Conservation (phyloP, 352 stramenopile genomes). For the Phytophthora uliginosa region DNA sequence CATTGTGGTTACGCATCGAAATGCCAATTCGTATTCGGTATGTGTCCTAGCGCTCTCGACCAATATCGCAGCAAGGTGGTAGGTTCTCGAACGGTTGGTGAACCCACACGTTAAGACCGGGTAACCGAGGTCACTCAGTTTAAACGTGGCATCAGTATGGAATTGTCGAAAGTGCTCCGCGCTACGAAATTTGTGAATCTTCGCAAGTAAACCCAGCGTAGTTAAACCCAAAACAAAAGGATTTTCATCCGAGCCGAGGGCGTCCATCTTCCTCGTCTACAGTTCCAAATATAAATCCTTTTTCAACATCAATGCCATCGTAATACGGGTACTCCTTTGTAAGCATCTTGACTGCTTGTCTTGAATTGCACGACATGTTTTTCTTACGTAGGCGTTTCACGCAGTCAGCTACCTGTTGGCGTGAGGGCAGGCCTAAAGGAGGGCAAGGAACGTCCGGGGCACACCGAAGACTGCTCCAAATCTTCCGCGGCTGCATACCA, state of each 20-base stretch:
- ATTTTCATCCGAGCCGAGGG: background rate
- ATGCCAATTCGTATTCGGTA: background rate
- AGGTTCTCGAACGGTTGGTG: background rate
- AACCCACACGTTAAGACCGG: constrained; percentile 18
- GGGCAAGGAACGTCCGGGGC: background rate
- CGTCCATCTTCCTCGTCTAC: background rate
- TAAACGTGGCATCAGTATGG: constrained; percentile 13
- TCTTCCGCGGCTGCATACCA: background rate
- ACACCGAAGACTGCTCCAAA: background rate
- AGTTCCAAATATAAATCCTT: background rate
- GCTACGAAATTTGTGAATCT: background rate
- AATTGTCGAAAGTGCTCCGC: constrained; percentile 7
- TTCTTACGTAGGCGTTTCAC: background rate
- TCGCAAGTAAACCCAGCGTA: background rate
- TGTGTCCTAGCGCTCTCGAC: constrained; percentile 6
- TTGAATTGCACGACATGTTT: background rate
- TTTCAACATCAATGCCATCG: background rate
- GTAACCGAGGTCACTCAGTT: constrained; percentile 9
- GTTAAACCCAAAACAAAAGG: constrained; percentile 7
- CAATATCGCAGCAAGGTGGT: background rate
- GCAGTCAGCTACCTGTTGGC: background rate
- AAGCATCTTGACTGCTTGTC: background rate
- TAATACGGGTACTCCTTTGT: background rate
- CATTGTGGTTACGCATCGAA: background rate
- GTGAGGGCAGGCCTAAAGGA: background rate